These are phyloP conservation scores for Penicillium digitatum DNA, from an alignment of 2,329 filamentous ascomycete genomes.

Conservation along the genomic window DNA sequence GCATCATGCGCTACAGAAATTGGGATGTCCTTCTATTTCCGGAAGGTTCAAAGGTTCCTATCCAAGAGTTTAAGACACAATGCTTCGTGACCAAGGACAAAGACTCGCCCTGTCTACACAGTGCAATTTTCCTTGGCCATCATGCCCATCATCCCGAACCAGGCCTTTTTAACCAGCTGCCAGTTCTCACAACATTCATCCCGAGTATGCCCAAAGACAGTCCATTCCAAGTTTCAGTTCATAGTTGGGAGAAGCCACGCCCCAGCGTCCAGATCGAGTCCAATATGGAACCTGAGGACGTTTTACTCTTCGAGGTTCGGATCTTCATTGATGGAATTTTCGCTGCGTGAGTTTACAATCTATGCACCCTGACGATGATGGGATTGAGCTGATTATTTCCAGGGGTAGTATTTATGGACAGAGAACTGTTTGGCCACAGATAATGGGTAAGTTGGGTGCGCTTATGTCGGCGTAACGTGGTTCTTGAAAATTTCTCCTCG, in stretches of 20 bases:
- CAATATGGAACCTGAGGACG: constrained; percentile 55
- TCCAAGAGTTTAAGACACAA: constrained; percentile 77
- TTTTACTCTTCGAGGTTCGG: constrained; percentile 61
- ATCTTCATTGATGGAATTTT: constrained; percentile 65
- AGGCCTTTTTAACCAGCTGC: constrained; percentile 46
- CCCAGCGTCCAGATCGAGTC: constrained; percentile 56
- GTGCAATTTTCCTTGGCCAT: constrained; percentile 38
- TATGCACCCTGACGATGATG: background rate
- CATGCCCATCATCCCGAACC: constrained; percentile 23
- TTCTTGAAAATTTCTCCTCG: background rate
- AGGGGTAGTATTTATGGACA: constrained; percentile 57
- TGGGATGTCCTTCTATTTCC: constrained; percentile 86
- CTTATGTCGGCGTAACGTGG: background rate
- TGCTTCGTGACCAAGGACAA: constrained; percentile 63
- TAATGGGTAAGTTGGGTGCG: constrained; percentile 45
- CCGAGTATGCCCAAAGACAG: constrained; percentile 58
- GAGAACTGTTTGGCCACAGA: constrained; percentile 51
- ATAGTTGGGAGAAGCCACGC: constrained; percentile 64
- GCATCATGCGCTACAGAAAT: constrained; percentile 72
- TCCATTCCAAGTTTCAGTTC: constrained; percentile 68
- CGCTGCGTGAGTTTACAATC: constrained; percentile 51
- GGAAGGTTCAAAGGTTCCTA: constrained; percentile 60
- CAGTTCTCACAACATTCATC: constrained; percentile 67
- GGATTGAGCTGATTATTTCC: background rate
- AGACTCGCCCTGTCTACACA: constrained; percentile 53